Evolutionary conservation across 140 eudicot species (phyloP).

Genomic region (Stevia rebaudiana): DNA sequence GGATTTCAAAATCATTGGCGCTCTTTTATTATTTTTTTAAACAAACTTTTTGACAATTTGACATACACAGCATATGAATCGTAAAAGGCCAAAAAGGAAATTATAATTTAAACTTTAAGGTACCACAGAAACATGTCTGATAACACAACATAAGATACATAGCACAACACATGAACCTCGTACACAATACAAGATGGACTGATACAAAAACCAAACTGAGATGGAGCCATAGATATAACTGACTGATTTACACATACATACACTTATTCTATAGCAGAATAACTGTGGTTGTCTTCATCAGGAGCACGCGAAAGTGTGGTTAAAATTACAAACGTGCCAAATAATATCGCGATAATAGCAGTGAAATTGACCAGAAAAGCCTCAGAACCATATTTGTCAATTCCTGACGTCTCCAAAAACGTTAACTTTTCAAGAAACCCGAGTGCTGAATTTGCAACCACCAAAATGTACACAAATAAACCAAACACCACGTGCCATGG

Average conservation of each 20-base stretch:
- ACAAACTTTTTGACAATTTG: no score
- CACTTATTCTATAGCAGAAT: constrained; percentile 45
- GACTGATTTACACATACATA: not conserved
- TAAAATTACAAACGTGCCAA: constrained; percentile 69
- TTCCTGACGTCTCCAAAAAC: constrained; percentile 67
- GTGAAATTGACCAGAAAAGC: constrained; percentile 93
- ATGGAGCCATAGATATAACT: no score
- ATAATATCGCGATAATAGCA: constrained; percentile 70
- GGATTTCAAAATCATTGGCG: no score
- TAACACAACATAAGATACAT: not conserved
- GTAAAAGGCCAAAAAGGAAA: no score
- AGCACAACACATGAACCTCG: not conserved
- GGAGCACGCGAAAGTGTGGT: constrained; percentile 52
- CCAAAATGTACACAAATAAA: constrained; percentile 60
- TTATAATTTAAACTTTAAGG: not conserved
- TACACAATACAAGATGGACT: constrained; percentile 5
- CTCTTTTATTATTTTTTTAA: no score
- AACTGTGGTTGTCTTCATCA: constrained; percentile 47
- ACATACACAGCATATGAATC: no score
- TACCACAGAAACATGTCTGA: not conserved
- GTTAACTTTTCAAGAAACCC: constrained; percentile 96
- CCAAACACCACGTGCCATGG: constrained; percentile 90
- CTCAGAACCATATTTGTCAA: constrained; percentile 73
- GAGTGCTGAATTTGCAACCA: constrained; percentile 62
- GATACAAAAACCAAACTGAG: constrained; percentile 9